A percentile compares a stretch with the other conserved stretches of the same genome.
Evolutionary conservation across 192 early-diverging fungal genomes (phyloP).

Genomic region (Coemansia aciculifera): DNA sequence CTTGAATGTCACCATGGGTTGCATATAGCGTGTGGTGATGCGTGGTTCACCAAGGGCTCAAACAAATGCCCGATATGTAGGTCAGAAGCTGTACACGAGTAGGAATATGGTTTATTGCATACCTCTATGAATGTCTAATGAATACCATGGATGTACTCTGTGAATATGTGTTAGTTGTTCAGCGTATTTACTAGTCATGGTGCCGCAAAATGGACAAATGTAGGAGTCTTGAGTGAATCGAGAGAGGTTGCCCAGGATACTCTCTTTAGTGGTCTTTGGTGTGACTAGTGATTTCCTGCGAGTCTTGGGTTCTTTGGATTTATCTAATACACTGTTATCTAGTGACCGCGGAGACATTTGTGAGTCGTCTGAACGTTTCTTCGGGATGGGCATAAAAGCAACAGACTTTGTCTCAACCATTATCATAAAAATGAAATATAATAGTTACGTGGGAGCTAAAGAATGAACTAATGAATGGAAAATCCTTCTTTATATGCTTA

Average conservation of each 20-base stretch:
- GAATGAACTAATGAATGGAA: neutral
- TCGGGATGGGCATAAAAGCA: too few species aligned
- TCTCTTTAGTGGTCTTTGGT: constrained; percentile 19
- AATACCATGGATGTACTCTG: constrained; percentile 44
- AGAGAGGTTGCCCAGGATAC: constrained; percentile 18
- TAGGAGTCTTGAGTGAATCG: constrained; percentile 33
- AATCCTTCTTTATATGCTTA: neutral
- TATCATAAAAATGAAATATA: neutral
- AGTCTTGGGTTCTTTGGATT: neutral
- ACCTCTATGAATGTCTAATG: constrained; percentile 29
- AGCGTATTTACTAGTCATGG: constrained; percentile 8
- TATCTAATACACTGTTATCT: neutral
- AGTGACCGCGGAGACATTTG: neutral
- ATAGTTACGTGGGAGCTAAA: neutral
- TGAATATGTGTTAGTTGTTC: constrained; percentile 31
- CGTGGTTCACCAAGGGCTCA: constrained; percentile 51
- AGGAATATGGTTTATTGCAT: constrained; percentile 11
- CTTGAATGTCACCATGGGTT: constrained; percentile 41
- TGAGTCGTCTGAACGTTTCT: too few species aligned
- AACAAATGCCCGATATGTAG: constrained; percentile 53
- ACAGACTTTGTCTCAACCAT: neutral
- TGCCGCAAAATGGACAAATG: constrained; percentile 46
- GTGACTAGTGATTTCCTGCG: neutral
- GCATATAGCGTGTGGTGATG: constrained; percentile 44
- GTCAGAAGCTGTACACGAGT: constrained; percentile 27